These are phyloP conservation scores for Halophytophthora polymorphica DNA, from an alignment of 352 stramenopile species.

Conservation along the genomic window DNA sequence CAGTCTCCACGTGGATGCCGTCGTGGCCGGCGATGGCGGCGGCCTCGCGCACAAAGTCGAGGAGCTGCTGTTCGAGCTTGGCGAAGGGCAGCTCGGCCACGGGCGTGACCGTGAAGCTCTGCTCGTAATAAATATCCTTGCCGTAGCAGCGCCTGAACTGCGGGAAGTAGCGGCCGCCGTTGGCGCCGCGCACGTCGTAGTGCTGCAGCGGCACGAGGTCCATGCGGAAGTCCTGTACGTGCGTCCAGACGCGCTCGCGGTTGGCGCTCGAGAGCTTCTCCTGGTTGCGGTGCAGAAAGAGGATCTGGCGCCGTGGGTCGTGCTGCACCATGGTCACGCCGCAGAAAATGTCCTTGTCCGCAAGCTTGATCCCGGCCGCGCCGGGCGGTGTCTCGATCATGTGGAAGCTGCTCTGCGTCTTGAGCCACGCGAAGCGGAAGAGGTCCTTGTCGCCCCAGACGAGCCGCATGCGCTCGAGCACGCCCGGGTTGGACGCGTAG, in stretches of 20 bases:
- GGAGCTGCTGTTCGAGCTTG: slow-evolving; percentile 33
- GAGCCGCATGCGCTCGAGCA: slow-evolving; percentile 48
- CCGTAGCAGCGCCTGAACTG: slow-evolving; percentile 58
- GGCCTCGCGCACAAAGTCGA: slow-evolving; percentile 41
- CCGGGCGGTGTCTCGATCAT: slow-evolving; percentile 54
- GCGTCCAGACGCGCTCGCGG: slow-evolving; percentile 34
- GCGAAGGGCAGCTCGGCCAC: slow-evolving; percentile 43
- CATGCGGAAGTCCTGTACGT: slow-evolving; percentile 54
- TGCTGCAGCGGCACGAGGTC: slow-evolving; percentile 26
- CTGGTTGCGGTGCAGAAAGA: slow-evolving; percentile 66
- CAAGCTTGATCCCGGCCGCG: slow-evolving; percentile 39
- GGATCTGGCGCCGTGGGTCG: slow-evolving; percentile 35
- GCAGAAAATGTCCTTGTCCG: slow-evolving; percentile 56
- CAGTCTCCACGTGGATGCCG: no score
- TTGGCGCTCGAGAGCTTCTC: slow-evolving; percentile 49
- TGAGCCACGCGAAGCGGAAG: slow-evolving; percentile 78
- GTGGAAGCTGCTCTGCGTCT: slow-evolving; percentile 53
- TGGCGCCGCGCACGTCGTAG: slow-evolving; percentile 58
- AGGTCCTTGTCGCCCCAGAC: slow-evolving; percentile 81
- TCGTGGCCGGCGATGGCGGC: slow-evolving; percentile 19
- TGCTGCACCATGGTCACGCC: slow-evolving; percentile 71
- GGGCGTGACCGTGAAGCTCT: slow-evolving; percentile 42
- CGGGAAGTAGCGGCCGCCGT: slow-evolving; percentile 51
- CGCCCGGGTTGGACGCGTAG: slow-evolving; percentile 39
- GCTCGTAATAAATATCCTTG: slow-evolving; percentile 70